Conservation (phyloP, 2,329 filamentous ascomycete species). For the Hysterium pulicare region DNA sequence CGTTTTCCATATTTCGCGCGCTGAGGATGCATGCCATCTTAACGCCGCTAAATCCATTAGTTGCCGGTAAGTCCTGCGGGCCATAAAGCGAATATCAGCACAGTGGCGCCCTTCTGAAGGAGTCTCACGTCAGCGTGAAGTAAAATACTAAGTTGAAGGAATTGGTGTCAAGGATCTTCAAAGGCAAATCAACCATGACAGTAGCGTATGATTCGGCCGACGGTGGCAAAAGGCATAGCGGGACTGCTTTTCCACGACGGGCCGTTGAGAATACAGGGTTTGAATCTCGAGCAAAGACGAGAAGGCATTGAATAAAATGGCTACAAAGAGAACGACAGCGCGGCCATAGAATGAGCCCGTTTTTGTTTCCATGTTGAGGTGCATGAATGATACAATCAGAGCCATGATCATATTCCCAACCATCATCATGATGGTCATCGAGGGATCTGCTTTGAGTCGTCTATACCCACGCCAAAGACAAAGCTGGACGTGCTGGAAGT, state of each 20-base stretch:
- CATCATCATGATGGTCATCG: conserved; percentile 61
- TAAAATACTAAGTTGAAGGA: background rate
- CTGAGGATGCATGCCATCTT: too few species aligned
- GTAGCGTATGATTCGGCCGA: conserved; percentile 77
- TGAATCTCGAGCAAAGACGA: conserved; percentile 72
- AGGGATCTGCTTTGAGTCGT: conserved; percentile 68
- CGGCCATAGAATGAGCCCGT: conserved; percentile 70
- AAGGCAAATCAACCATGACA: background rate
- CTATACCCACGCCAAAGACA: conserved; percentile 74
- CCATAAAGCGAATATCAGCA: too few species aligned
- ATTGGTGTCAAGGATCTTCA: background rate
- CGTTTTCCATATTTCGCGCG: too few species aligned
- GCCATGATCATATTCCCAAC: conserved; percentile 69
- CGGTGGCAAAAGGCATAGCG: conserved; percentile 82
- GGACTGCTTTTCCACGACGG: conserved; percentile 80
- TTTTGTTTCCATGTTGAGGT: conserved; percentile 63
- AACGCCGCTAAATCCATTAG: too few species aligned
- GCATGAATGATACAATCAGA: conserved; percentile 71
- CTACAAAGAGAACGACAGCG: conserved; percentile 75
- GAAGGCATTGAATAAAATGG: conserved; percentile 76
- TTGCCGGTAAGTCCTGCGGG: too few species aligned
- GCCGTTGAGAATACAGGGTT: conserved; percentile 76
- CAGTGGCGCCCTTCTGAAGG: too few species aligned
- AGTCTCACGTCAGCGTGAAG: too few species aligned
- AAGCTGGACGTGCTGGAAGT: conserved; percentile 65